Evolutionary conservation across 2,329 filamentous ascomycete species (phyloP).

Genomic region (Penicillium sumatraense): DNA sequence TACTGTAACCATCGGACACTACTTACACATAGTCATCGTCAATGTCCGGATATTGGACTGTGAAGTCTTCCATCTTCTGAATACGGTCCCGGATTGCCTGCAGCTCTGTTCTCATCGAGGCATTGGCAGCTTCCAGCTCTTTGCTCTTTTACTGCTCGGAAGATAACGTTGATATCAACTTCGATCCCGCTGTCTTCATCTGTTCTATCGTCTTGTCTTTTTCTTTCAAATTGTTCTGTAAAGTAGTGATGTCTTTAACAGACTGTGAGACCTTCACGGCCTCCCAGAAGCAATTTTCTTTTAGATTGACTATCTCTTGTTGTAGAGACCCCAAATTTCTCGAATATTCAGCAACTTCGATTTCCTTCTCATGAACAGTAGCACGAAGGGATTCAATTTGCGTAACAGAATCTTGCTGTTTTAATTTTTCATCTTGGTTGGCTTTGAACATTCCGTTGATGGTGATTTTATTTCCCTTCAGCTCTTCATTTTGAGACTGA

Average conservation of each 20-base stretch:
- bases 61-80: conserved; percentile 10
- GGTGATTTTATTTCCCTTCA: conserved; percentile 8
- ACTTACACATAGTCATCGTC: conserved; percentile 13
- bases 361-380: conserved; percentile 5
- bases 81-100: conserved; percentile 3
- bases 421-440: conserved; percentile 7
- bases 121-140: conserved; percentile 11
- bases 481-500: conserved; percentile 8
- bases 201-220: conserved; percentile 18
- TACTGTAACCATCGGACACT: background rate
- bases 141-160: conserved; percentile 11
- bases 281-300: conserved; percentile 5
- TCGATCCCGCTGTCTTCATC: conserved; percentile 16
- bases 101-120: conserved; percentile 7
- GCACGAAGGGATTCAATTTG: conserved; percentile 9
- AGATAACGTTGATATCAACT: conserved; percentile 8
- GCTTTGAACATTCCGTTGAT: conserved; percentile 6
- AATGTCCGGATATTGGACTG: conserved; percentile 3
- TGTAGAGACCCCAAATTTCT: background rate
- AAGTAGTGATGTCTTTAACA: conserved; percentile 14
- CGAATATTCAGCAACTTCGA: background rate
- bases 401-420: conserved; percentile 1
- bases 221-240: conserved; percentile 12
- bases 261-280: conserved; percentile 8
- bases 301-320: background rate